Conservation (phyloP, 129 eudicot genomes). For the Flaveria robusta region DNA sequence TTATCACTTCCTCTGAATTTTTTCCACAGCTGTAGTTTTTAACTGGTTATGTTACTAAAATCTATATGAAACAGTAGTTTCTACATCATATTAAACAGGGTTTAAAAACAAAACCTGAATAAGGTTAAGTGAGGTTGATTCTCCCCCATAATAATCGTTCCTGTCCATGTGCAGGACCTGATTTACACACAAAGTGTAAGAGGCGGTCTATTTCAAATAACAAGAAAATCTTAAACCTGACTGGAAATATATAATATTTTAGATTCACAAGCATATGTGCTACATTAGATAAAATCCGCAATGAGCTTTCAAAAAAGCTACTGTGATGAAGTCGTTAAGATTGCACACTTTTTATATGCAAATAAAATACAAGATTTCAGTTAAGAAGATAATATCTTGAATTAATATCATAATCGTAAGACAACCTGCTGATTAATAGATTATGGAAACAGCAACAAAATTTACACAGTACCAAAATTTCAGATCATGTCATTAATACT, state of each 20-base stretch:
- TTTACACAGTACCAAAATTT: not conserved
- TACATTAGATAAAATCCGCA: not conserved
- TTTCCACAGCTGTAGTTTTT: conserved; percentile 74
- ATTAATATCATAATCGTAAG: not conserved
- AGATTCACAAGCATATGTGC: not conserved
- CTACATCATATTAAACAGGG: not conserved
- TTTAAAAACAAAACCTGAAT: conserved; percentile 58
- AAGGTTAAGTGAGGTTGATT: conserved; percentile 93
- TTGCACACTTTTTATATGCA: not conserved
- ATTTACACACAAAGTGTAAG: conserved; percentile 14
- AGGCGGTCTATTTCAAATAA: not conserved
- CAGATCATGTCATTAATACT: not conserved
- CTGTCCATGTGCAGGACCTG: conserved; percentile 99
- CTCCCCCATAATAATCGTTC: conserved; percentile 98
- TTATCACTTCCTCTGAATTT: conserved; percentile 88
- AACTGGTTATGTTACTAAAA: conserved; percentile 18
- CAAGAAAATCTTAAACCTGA: not conserved
- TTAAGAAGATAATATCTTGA: not conserved
- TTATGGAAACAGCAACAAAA: not conserved
- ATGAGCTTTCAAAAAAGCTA: not conserved
- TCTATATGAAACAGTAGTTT: not conserved
- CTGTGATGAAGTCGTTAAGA: not conserved
- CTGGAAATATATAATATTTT: not conserved
- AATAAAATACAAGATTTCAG: not conserved
- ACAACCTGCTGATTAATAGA: not conserved